These are phyloP conservation scores for Hordeum marinum DNA, from an alignment of 176 grass and related monocot species.

Conservation along the genomic window DNA sequence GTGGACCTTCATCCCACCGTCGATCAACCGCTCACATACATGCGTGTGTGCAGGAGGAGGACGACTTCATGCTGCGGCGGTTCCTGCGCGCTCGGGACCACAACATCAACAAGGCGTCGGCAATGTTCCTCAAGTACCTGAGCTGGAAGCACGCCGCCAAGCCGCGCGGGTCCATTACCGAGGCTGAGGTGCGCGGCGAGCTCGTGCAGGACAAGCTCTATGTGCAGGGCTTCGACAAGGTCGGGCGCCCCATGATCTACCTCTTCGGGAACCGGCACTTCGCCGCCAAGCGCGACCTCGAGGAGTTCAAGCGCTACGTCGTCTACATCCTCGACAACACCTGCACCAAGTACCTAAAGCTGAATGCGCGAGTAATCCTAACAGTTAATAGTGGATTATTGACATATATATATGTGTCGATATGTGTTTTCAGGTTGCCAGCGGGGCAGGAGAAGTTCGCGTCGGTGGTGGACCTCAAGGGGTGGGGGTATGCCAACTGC, in stretches of 20 bases:
- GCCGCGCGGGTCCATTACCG: slow-evolving; percentile 37
- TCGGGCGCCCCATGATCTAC: slow-evolving; percentile 36
- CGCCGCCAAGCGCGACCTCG: slow-evolving; percentile 33
- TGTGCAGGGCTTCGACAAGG: slow-evolving; percentile 51
- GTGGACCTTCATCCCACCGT: not conserved
- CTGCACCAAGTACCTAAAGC: not conserved
- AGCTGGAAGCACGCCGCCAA: slow-evolving; percentile 50
- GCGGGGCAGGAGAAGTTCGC: slow-evolving; percentile 54
- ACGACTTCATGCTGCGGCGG: slow-evolving; percentile 40
- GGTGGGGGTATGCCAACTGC: slow-evolving; percentile 65
- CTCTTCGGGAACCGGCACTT: slow-evolving; percentile 35
- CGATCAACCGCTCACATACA: not conserved
- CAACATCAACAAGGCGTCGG: slow-evolving; percentile 43
- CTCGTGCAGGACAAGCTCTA: slow-evolving; percentile 48
- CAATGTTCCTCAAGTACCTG: slow-evolving; percentile 56
- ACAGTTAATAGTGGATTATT: not conserved
- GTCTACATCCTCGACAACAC: slow-evolving; percentile 43
- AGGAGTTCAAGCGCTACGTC: slow-evolving; percentile 61
- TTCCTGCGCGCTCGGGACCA: slow-evolving; percentile 56
- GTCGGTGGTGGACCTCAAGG: slow-evolving; percentile 49
- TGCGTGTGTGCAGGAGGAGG: slow-evolving; percentile 38
- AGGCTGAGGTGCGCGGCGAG: slow-evolving; percentile 47
- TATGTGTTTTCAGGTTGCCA: slow-evolving; percentile 27
- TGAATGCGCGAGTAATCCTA: no score
- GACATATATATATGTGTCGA: no score